Conservation (phyloP, 2,329 filamentous ascomycete species). For the Fusarium liriodendri region DNA sequence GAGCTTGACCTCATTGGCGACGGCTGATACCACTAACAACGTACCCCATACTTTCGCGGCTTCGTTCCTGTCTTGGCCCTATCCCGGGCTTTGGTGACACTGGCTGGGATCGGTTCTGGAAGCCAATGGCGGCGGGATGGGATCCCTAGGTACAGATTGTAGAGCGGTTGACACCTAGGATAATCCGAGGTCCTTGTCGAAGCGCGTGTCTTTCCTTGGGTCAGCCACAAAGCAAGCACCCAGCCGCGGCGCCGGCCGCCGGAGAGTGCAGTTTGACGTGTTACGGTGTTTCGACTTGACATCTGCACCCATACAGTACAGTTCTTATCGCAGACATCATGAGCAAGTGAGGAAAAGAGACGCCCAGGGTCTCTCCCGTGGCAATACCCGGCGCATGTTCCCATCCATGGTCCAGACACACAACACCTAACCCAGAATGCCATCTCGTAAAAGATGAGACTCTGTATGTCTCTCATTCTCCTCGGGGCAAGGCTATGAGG, state of each 20-base stretch:
- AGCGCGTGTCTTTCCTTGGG: not conserved
- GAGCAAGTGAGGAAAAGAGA: not conserved
- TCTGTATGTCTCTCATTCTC: not conserved
- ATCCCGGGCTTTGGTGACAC: conserved; percentile 4
- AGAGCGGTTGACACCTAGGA: not conserved
- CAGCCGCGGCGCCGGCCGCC: conserved; percentile 6
- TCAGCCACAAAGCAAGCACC: conserved; percentile 1
- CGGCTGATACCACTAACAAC: conserved; percentile 22
- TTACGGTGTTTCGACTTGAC: conserved; percentile 1
- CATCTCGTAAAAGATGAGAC: conserved; percentile 5
- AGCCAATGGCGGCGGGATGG: conserved; percentile 20
- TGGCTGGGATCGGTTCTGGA: conserved; percentile 25
- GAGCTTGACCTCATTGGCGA: conserved; percentile 13
- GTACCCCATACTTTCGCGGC: conserved; percentile 35
- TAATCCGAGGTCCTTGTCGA: not conserved
- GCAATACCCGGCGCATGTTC: not conserved
- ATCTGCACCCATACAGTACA: not conserved
- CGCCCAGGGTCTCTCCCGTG: not conserved
- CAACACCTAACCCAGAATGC: conserved; percentile 2
- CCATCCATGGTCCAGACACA: not conserved
- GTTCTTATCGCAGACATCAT: not conserved
- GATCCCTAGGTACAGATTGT: conserved; percentile 3
- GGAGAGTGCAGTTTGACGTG: not conserved
- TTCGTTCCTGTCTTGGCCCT: conserved; percentile 30
- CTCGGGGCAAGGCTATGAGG: conserved; percentile 31